Evolutionary conservation across 768 basidiomycete species (phyloP).

Genomic region (Tricholoma flavovirens): DNA sequence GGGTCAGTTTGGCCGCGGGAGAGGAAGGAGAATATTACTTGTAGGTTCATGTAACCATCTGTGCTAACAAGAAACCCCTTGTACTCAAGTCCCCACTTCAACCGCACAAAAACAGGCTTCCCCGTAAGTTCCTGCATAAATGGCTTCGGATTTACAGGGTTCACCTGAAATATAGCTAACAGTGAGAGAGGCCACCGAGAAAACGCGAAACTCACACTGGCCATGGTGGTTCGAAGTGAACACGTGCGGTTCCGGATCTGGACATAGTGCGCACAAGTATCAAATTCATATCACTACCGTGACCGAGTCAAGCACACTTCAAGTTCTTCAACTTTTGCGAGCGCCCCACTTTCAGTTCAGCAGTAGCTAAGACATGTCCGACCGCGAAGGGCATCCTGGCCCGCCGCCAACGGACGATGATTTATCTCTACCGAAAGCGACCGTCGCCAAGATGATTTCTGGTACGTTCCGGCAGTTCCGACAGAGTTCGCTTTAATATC

Average conservation of each 20-base stretch:
- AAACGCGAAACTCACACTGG: slow-evolving; percentile 42
- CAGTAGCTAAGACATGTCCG: slow-evolving; percentile 60
- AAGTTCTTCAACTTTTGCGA: not conserved
- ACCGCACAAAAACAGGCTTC: slow-evolving; percentile 88
- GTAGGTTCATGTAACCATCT: slow-evolving; percentile 99
- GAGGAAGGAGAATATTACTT: slow-evolving; percentile 45
- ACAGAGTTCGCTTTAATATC: slow-evolving; percentile 4
- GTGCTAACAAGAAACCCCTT: slow-evolving; percentile 98
- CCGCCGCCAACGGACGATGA: slow-evolving; percentile 80
- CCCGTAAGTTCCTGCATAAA: slow-evolving; percentile 98
- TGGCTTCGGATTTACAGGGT: slow-evolving; percentile 97
- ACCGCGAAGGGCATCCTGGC: slow-evolving; percentile 73
- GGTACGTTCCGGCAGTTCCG: slow-evolving; percentile 41
- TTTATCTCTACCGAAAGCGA: slow-evolving; percentile 92
- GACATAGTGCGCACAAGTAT: no score
- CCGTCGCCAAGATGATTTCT: slow-evolving; percentile 93
- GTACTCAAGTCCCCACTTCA: slow-evolving; percentile 99
- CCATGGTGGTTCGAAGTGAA: slow-evolving; percentile 50
- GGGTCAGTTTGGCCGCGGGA: not conserved
- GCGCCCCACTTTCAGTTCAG: not conserved
- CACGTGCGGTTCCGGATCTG: slow-evolving; percentile 30
- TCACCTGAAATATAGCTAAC: slow-evolving; percentile 43
- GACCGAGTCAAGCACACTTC: no score
- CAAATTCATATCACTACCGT: no score
- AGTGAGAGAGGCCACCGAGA: slow-evolving; percentile 1